Evolutionary conservation across 164 flowering plant species (phyloP).

Genomic region (Magnolia changhungtana): DNA sequence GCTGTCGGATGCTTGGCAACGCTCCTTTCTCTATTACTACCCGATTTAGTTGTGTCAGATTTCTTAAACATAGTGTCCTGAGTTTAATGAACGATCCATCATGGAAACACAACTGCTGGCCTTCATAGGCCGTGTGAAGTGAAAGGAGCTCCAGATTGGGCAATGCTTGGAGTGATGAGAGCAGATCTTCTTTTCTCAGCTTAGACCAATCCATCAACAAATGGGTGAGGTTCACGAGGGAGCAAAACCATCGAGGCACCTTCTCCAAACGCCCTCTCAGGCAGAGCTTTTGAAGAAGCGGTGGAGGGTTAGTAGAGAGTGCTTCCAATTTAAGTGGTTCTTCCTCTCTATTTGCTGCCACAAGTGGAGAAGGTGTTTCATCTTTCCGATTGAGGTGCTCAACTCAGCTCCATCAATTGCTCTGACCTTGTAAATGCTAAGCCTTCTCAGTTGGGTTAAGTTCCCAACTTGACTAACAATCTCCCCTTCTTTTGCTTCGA

Average conservation of each 20-base stretch:
- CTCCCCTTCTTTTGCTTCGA: conserved; percentile 26
- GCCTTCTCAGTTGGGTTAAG: conserved; percentile 31
- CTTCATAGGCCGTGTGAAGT: neutral
- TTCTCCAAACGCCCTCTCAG: conserved; percentile 2
- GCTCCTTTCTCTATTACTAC: conserved; percentile 3
- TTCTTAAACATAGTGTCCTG: neutral
- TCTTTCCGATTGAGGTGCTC: conserved; percentile 30
- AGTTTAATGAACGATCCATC: conserved; percentile 3
- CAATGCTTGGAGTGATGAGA: neutral
- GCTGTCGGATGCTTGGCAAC: neutral
- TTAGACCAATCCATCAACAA: neutral
- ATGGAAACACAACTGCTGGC: neutral
- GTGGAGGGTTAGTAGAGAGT: conserved; percentile 14
- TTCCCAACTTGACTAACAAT: conserved; percentile 21
- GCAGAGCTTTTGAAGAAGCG: neutral
- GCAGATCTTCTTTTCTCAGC: neutral
- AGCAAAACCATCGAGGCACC: conserved; percentile 10
- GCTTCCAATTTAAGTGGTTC: conserved; percentile 22
- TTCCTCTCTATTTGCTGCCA: conserved; percentile 21
- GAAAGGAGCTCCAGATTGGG: conserved; percentile 13
- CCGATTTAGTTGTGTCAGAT: neutral
- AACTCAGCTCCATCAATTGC: conserved; percentile 16
- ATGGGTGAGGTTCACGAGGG: neutral
- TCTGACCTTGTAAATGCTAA: conserved; percentile 28
- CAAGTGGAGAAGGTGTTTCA: conserved; percentile 28